Base-by-base conservation (phyloP, 208 protist species). In the Herpetomonas tarakana region DNA sequence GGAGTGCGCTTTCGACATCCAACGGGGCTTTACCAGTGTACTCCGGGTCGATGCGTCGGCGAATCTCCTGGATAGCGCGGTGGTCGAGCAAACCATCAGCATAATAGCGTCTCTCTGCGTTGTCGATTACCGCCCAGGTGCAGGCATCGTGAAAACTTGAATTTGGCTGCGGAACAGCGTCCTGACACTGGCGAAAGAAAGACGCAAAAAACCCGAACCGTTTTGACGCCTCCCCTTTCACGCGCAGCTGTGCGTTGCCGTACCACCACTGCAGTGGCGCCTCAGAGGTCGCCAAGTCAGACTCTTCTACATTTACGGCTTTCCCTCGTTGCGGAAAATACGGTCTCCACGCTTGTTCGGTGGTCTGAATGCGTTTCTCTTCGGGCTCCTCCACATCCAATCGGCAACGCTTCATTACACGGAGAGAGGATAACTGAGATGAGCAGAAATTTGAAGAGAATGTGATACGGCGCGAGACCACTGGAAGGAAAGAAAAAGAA, bases 201-300 rank as follows among this genome's bases (percentile, higher is more conserved):
- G 76, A 83, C 18, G 58, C 54, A 49, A 84, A 88, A 59, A 84
- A 81, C 7, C 69, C 68, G 46, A 84, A 73, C 16, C 56, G 55
- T 14, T 52, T 49, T 18, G 45, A 31, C 0, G 70, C 30, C 27
- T 80, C 45, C 16, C 51, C 64, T 22, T 50, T 64, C 19, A 70
- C 39, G 7, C 19, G 47, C 27, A 88, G 54, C 47, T 80, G 61
- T 14, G 68, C 70, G 38, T 83, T 84, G 50, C 47, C 61, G 59
- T 88, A 84, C 81, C 81, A 88, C 69, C 77, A 81, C 55, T 88
- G 75, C 14, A 80, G 51, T 12, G 56, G 50, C 52, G 59, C 57
- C 3, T 51, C 45, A 31, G 68, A 19, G 27, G 44, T 62, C 51
- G 52, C 52, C 24, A 35, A 27, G 49, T 84, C 78, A 38, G 67